A percentile compares a stretch with the other conserved stretches of the same genome.
Conservation (phyloP, 2,329 filamentous ascomycete species). For the Blastomyces gilchristii region DNA sequence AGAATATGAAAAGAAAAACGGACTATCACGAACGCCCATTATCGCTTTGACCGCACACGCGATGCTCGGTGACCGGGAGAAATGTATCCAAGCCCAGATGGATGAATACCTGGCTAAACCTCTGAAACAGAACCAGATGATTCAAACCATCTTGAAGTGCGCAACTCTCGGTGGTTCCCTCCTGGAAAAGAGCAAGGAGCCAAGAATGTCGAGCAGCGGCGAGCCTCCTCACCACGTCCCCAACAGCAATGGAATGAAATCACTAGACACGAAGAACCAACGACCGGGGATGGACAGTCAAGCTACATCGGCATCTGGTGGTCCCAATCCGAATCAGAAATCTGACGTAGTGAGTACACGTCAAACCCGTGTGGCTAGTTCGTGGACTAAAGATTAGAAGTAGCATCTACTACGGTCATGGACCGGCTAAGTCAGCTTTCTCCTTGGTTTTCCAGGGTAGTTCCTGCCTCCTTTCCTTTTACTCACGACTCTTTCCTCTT, state of each 20-base stretch:
- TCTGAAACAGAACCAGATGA: constrained; percentile 90
- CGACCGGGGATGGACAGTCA: constrained; percentile 52
- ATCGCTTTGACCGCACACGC: constrained; percentile 95
- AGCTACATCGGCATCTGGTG: constrained; percentile 60
- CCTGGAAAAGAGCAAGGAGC: constrained; percentile 36
- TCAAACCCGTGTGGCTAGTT: not conserved
- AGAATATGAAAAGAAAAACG: constrained; percentile 78
- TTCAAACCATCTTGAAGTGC: constrained; percentile 95
- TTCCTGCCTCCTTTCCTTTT: not conserved
- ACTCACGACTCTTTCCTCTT: constrained; percentile 4
- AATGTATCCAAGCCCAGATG: constrained; percentile 98
- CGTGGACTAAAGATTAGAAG: constrained; percentile 4
- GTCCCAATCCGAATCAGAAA: constrained; percentile 40
- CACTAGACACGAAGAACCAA: constrained; percentile 28
- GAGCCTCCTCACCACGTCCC: constrained; percentile 16
- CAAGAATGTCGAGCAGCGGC: constrained; percentile 31
- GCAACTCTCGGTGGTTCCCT: constrained; percentile 63
- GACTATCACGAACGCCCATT: constrained; percentile 77
- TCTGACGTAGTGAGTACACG: constrained; percentile 10
- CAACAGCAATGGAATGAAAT: constrained; percentile 23
- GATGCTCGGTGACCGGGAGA: constrained; percentile 96
- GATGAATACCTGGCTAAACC: constrained; percentile 98
- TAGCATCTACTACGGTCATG: constrained; percentile 41
- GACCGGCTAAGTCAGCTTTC: constrained; percentile 34
- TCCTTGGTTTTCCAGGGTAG: not conserved